Base-by-base conservation (phyloP, 2,329 filamentous ascomycete genomes). In the Juglanconis oblonga region DNA sequence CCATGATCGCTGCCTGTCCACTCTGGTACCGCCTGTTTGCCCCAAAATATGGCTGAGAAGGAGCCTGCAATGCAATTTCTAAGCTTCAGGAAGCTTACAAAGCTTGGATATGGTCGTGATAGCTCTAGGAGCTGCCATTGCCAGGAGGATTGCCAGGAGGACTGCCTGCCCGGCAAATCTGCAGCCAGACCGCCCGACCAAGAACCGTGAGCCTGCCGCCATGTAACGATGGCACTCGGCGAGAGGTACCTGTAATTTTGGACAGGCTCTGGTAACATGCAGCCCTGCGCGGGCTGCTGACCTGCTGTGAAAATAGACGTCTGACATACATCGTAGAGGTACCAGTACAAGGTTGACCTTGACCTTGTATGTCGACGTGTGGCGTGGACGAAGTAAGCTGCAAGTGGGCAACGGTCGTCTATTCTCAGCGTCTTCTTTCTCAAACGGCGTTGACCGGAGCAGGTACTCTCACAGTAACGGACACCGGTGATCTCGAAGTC, bases 241-340 rank as follows among this genome's bases (percentile, higher is more conserved):
- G 8, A 38, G 44, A 57, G 13, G 38, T 42, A 44, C 45, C 38
- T 24, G 32, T 24, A 11, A 24, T 14, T 35, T 36, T 7, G 13
- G 50, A 51, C 47, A 51, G 45, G 35, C 31, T 4, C 47, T 13
- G 50, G n/a, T 13, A 2, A 14, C 32, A 57, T 50, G 55, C 55
- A 57, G 55, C 55, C 55, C 55, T 57, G 55, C 55, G 55, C 36
- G 36, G 54, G 58, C 45, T 59, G 51, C 58, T 50, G 44, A 54
- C 59, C 49, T 60, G 59, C 55, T 59, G 48, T 40, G 58, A 48
- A 57, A 40, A 45, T 57, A 60, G 53, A 55, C 57, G 57, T 63
- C 61, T 63, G 61, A 63, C 61, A 61, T 45, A 59, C 60, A 50
- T 61, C 53, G 55, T 59, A 61, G 50, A 45, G 45, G 57, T 58